Base-by-base conservation (phyloP, 176 grass and related monocot species). In the Carex kokanica region DNA sequence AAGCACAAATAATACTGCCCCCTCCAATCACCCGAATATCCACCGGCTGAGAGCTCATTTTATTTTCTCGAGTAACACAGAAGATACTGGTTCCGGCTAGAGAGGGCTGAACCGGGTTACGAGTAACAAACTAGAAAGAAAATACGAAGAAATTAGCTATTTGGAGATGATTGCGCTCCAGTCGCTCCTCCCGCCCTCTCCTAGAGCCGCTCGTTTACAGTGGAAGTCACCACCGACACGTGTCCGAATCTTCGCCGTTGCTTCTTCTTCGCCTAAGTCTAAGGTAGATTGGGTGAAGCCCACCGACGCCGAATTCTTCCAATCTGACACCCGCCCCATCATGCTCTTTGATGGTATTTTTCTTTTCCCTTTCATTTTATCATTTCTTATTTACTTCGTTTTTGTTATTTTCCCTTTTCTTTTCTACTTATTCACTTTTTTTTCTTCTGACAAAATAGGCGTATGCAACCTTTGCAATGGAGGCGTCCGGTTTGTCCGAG, bases 391-490 rank as follows among this genome's bases (percentile, higher is more conserved):
- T 58, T 24, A 7, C 29, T 34, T 18, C 24, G 14, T 34, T 87
- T 8, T 45, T 49, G 0, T 49, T 49, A 49, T 49, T 2, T 49
- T 49, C 9, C 43, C 1, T 74, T 59, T 24, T 5, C 29, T 34
- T 49, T 49, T 49, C 14, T 32, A 15, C 24, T 87, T 38, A 1
- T 45, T 40, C 31, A 8, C 15, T 25, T 73, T 23, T 17, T n/a
- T 13, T 78, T 16, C 21, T 53, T 24, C 31, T 17, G 51, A 32
- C 32, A 55, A 24, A 13, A 27, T 75, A 97, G 92, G 92, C 32
- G 88, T 99, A 1, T 95, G 96, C 89, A 95, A 99, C 78, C 89
- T 98, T 34, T 95, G 93, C 84, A 95, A 98, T 66, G 96, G 93
- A 52, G 93, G 96, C 41, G 89, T 95, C 65, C 63, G 86, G 54